Percentiles rank a stretch among this genome's conserved stretches.
Evolutionary conservation across 1,139 yeast species (phyloP).

Genomic region (Keqinozyma sinolaborantium): DNA sequence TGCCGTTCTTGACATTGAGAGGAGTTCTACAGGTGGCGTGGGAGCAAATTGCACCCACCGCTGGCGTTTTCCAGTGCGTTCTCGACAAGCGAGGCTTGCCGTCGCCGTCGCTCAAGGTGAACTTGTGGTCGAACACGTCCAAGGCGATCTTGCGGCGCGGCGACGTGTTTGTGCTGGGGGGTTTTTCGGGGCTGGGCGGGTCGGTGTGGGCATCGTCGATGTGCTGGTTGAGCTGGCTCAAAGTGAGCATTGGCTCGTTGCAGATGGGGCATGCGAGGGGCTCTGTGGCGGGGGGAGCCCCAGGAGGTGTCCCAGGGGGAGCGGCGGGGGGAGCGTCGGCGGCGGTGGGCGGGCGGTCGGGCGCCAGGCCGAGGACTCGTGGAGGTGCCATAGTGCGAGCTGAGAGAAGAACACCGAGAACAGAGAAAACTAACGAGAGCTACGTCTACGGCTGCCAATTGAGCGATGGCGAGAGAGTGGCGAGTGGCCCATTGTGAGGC

Average conservation of each 20-base stretch:
- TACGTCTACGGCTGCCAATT: too few relatives aligned
- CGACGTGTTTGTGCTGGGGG: slow-evolving; percentile 4
- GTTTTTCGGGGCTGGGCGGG: slow-evolving; percentile 13
- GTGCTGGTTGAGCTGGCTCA: slow-evolving; percentile 63
- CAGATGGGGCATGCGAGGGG: slow-evolving; percentile 69
- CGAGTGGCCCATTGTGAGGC: too few relatives aligned
- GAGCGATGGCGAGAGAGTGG: too few relatives aligned
- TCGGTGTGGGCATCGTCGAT: slow-evolving; percentile 61
- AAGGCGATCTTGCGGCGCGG: slow-evolving; percentile 24
- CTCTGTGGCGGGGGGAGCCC: not conserved
- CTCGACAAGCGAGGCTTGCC: slow-evolving; percentile 33
- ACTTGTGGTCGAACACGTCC: slow-evolving; percentile 33
- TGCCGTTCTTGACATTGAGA: slow-evolving; percentile 47
- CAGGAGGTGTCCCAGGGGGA: not conserved
- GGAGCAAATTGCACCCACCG: slow-evolving; percentile 28
- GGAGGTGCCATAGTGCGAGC: too few relatives aligned
- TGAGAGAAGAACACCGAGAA: too few relatives aligned
- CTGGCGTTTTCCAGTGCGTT: slow-evolving; percentile 62
- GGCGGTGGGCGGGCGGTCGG: not conserved
- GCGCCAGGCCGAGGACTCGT: not conserved
- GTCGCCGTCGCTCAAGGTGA: slow-evolving; percentile 21
- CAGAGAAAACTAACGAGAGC: too few relatives aligned
- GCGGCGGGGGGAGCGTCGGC: not conserved
- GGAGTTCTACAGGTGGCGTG: slow-evolving; percentile 33
- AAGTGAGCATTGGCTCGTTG: slow-evolving; percentile 52